Evolutionary conservation across 768 basidiomycete genomes (phyloP).

Genomic region (Suillus variegatus): DNA sequence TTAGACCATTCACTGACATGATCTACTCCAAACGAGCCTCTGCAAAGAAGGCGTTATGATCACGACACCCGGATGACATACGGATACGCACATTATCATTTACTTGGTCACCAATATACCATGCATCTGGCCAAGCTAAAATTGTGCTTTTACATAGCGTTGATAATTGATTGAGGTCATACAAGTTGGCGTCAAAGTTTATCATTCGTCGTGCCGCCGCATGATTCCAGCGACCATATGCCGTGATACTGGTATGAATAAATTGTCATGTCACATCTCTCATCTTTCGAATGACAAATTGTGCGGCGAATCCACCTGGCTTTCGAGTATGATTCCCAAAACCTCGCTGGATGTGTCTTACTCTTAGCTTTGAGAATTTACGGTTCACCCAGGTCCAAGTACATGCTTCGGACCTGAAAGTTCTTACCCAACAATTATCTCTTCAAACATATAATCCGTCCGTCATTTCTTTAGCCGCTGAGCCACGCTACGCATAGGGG

Average conservation of each 20-base stretch:
- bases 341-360: not conserved
- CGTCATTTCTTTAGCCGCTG: not conserved
- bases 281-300: not conserved
- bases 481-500: not conserved
- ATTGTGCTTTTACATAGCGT: not conserved
- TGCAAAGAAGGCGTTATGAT: conserved; percentile 15
- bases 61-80: not conserved
- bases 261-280: not conserved
- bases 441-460: not conserved
- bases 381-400: not conserved
- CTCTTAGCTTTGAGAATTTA: not conserved
- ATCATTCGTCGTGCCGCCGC: not conserved
- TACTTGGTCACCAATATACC: not conserved
- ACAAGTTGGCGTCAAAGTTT: not conserved
- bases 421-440: not conserved
- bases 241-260: not conserved
- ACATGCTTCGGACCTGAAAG: not conserved
- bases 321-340: not conserved
- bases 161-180: not conserved
- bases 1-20: conserved; percentile 78
- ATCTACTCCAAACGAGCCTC: conserved; percentile 65
- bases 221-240: not conserved
- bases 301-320: not conserved
- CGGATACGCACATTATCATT: not conserved
- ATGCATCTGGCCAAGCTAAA: not conserved